Conservation (phyloP, 441 rosid genomes). For the Adansonia grandidieri region DNA sequence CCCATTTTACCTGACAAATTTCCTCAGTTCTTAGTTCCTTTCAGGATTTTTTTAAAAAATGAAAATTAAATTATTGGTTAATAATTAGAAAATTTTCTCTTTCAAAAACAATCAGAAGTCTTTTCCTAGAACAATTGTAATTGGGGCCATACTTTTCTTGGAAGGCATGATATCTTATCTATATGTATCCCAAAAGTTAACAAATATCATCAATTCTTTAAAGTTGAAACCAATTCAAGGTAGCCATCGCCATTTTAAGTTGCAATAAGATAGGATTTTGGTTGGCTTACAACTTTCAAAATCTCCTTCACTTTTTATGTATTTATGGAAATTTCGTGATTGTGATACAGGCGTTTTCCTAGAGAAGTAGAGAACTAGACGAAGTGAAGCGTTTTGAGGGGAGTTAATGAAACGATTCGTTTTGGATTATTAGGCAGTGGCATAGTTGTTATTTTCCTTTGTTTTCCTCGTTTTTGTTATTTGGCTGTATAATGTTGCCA, state of each 20-base stretch:
- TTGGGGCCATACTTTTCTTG: not conserved
- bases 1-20: not conserved
- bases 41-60: not conserved
- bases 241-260: not conserved
- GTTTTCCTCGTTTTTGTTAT: no score
- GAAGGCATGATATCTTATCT: not conserved
- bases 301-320: not conserved
- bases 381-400: no score
- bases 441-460: no score
- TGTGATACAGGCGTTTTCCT: not conserved
- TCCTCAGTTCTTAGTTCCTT: not conserved
- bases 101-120: not conserved
- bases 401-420: no score
- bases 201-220: not conserved
- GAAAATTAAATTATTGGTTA: not conserved
- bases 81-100: not conserved
- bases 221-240: not conserved
- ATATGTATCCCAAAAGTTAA: not conserved
- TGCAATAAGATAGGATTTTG: constrained; percentile 1
- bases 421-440: no score
- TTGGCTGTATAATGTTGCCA: no score
- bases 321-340: not conserved
- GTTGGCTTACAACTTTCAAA: not conserved
- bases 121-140: not conserved
- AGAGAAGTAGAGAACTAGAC: no score